Base-by-base conservation (phyloP, 768 basidiomycete species). In the Auricularia sp. region DNA sequence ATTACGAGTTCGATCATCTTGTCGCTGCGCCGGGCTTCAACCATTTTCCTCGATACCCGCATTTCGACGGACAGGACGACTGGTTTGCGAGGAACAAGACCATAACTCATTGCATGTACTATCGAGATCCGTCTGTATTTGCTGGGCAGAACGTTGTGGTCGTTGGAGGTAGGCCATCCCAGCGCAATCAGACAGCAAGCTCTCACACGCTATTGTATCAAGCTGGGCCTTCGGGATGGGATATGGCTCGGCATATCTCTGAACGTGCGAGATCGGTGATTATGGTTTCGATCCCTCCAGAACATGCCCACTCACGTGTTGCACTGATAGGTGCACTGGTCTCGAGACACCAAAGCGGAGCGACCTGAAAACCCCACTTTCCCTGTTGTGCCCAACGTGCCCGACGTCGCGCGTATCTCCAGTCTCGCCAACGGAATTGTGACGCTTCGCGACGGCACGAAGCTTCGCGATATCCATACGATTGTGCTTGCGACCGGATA, bases 401-500 rank as follows among this genome's bases (percentile, higher is more conserved):
- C 24, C 14, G 56, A 33, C 24, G 24, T 59, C 7, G 29, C 14
- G 5, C 79, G 76, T 45, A 80, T 85, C 62, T 75, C 80, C 0
- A 29, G 24, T 7, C 77, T 81, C 70, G 81, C 80, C 0, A 62
- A 70, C 3, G 68, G 77, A 13, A 75, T 74, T 2, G 71, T 84
- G 37, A 75, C 81, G 14, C 84, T 86, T 67, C 68, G 68, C 0
- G 84, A 85, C 68, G 81, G 79, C 13, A 77, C 81, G 0, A 65
- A 69, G 0, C 64, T 77, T 2, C 37, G 65, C 18, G 74, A 78
- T 45, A 77, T 82, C 35, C 81, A 85, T 65, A 68, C 76, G 4
- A 73, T 87, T 39, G 68, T 86, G 24, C 78, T 85, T 14, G 83
- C 73, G 0, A 86, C 83, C 0, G 85, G 85, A 8, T 86, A 86